A percentile compares a stretch with the other conserved stretches of the same genome.
phyloP scores from a whole-genome alignment of 345 rosid species.

The Eucalyptus polybractea region DNA sequence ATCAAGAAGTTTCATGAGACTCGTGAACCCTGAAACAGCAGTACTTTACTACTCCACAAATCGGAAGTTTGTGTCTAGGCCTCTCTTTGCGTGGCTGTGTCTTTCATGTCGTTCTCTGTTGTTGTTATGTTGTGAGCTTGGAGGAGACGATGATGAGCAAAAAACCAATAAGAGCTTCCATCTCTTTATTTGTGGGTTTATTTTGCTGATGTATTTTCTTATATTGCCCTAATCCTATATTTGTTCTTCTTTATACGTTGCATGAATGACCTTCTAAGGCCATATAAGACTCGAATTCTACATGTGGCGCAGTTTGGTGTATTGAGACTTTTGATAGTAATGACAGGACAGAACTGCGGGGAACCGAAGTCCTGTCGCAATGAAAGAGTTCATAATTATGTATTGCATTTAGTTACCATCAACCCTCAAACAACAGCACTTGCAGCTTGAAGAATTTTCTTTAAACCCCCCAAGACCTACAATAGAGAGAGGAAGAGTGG shows the following conservation, averaged over 20 bases:
- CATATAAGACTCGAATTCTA: background rate
- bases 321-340: background rate
- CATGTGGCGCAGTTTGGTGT: background rate
- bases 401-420: background rate
- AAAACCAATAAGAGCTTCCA: background rate
- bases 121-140: background rate
- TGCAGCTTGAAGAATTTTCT: background rate
- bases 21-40: background rate
- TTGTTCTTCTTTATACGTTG: background rate
- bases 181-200: background rate
- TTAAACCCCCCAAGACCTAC: background rate
- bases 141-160: background rate
- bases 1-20: slow-evolving; percentile 25
- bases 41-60: background rate
- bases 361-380: background rate
- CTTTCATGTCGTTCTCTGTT: background rate
- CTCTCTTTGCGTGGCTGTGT: background rate
- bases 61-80: background rate
- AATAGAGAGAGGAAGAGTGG: background rate
- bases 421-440: background rate
- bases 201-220: background rate
- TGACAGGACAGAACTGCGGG: background rate
- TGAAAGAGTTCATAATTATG: background rate
- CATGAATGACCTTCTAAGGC: background rate
- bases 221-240: background rate